Conservation (phyloP, 1,139 yeast species). For the Blastobotrys illinoisensis region DNA sequence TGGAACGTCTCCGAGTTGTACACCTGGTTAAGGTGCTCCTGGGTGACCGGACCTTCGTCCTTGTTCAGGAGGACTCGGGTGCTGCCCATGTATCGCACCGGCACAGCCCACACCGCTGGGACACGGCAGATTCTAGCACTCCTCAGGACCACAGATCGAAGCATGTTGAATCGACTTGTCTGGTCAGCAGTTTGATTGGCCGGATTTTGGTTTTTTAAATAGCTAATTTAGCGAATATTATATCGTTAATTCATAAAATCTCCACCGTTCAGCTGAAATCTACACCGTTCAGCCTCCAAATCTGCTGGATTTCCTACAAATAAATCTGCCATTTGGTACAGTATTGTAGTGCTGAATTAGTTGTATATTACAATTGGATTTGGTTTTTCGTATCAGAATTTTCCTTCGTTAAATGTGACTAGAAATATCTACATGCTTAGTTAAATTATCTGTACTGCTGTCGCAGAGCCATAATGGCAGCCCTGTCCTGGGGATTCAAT, state of each 20-base stretch:
- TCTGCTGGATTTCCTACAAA: no score
- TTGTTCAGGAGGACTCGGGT: background rate
- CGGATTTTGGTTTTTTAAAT: background rate
- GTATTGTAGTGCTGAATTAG: no score
- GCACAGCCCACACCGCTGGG: background rate
- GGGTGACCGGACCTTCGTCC: background rate
- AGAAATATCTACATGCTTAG: background rate
- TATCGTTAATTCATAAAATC: background rate
- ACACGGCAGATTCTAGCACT: background rate
- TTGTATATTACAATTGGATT: no score
- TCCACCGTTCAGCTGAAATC: no score
- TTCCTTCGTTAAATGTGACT: no score
- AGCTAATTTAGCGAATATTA: background rate
- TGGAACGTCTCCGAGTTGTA: constrained; percentile 6
- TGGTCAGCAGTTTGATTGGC: background rate
- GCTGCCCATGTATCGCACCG: background rate
- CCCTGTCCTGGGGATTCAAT: constrained; percentile 49
- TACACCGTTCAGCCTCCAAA: no score
- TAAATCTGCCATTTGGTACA: no score
- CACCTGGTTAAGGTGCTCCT: constrained; percentile 5
- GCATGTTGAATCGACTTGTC: background rate
- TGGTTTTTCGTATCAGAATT: no score
- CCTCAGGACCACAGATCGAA: background rate
- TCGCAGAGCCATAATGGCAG: constrained; percentile 20
- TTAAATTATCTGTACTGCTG: constrained; percentile 18